A percentile compares a stretch with the other conserved stretches of the same genome.
phyloP scores from a whole-genome alignment of 345 rosid species.

The Pelargonium nanum region DNA sequence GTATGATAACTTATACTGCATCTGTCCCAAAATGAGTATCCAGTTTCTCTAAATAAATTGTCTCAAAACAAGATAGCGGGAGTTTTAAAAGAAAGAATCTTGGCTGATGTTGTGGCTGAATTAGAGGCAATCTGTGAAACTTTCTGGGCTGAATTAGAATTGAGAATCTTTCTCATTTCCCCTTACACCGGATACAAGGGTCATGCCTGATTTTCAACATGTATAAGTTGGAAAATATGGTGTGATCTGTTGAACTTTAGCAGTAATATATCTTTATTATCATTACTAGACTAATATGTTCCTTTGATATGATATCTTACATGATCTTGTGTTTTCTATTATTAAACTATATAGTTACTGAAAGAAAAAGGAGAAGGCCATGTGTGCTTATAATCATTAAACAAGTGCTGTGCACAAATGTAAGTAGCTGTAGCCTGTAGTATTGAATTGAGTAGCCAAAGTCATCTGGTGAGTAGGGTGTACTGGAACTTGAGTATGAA shows the following conservation, averaged over 20 bases:
- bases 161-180: background rate
- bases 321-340: background rate
- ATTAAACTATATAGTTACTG: background rate
- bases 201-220: background rate
- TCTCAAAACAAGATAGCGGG: no score
- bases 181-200: background rate
- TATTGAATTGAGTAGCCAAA: background rate
- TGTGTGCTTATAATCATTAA: background rate
- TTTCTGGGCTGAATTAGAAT: no score
- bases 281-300: no score
- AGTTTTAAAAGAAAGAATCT: background rate
- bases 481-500: background rate
- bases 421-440: no score
- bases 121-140: background rate
- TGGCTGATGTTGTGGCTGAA: background rate
- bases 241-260: no score
- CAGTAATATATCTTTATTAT: no score
- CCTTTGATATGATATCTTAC: background rate
- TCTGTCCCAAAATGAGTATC: no score
- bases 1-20: background rate
- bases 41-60: no score
- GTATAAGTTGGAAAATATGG: background rate
- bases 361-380: background rate
- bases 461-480: background rate
- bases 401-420: no score